Base-by-base conservation (phyloP, 2,329 filamentous ascomycete genomes). In the Paracorniculantispora psalliotae region DNA sequence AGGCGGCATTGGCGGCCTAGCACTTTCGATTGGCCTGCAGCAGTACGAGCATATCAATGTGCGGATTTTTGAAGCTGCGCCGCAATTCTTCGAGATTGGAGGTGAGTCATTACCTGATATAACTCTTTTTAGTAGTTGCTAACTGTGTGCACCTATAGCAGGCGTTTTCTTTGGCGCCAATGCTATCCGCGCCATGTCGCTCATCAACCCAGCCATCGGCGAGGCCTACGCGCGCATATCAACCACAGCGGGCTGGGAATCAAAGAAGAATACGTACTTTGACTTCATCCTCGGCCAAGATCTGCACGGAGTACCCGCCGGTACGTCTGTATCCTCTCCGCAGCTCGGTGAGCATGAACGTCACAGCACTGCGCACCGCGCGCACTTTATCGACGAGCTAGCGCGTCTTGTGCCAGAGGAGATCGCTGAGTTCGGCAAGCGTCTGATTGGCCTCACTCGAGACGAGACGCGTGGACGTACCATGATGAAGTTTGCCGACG, bases 121-220 rank as follows among this genome's bases (percentile, higher is more conserved):
- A 15, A 4, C 17, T 37, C 6, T 15, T 4, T 4, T 12, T 15
- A 37, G 10, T 12, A 13, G 33, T 37, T 4, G 33, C 33, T 37
- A 37, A 37, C 17, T 12, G 10, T 37, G 7, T 37, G 12, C n/a
- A n/a, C n/a, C 33, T 37, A 13, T 15, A 59, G 77, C 77, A 0
- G 77, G 77, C 17, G 75, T 79, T 35, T 77, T 75, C 8, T 74
- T 80, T 63, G 75, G 71, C 35, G 75, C 77, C 51, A 79, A 79
- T 60, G 76, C 77, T 8, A 75, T 79, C 64, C 68, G 68, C 5
- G 76, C 77, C 25, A 72, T 80, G 66, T 60, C 46, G 5, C 59
- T 72, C 1, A 68, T 73, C 46, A 61, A 64, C 9, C 68, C 72
- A 0, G 79, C 71, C 65, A 73, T 75, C 26, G 51, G 58, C 12